Evolutionary conservation across 2,329 filamentous ascomycete species (phyloP).

Genomic region (Cordyceps tenuipes): DNA sequence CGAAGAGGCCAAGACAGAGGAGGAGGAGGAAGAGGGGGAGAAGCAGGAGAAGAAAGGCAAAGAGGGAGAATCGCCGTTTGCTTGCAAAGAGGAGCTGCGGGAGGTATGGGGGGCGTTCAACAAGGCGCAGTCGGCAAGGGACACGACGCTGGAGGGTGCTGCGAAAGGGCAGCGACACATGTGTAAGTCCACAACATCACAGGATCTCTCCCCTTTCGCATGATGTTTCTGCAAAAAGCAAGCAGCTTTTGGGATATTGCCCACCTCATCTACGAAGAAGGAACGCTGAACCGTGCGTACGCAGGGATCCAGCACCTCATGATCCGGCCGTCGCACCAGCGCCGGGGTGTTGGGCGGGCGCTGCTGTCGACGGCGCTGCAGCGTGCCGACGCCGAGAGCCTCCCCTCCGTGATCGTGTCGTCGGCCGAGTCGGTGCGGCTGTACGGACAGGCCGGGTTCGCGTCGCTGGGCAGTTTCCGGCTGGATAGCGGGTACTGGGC

Average conservation of each 20-base stretch:
- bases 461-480: slow-evolving; percentile 14
- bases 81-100: slow-evolving; percentile 15
- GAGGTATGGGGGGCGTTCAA: slow-evolving; percentile 18
- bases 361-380: slow-evolving; percentile 13
- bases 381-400: slow-evolving; percentile 8
- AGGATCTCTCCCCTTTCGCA: too few relatives aligned
- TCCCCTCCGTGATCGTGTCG: slow-evolving; percentile 15
- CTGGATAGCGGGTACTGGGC: slow-evolving; percentile 17
- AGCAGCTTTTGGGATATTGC: too few relatives aligned
- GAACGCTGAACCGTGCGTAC: background rate
- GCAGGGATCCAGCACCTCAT: slow-evolving; percentile 18
- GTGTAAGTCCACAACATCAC: slow-evolving; percentile 10
- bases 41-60: background rate
- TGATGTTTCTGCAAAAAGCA: too few relatives aligned
- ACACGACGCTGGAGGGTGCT: slow-evolving; percentile 15
- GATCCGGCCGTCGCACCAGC: slow-evolving; percentile 17
- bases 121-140: slow-evolving; percentile 15
- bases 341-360: slow-evolving; percentile 14
- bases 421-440: slow-evolving; percentile 16
- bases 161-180: slow-evolving; percentile 14
- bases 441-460: slow-evolving; percentile 16
- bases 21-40: background rate
- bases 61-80: slow-evolving; percentile 12
- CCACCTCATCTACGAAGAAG: background rate
- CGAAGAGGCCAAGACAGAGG: slow-evolving; percentile 6